Conservation (phyloP, 208 protist genomes). For the Crithidia fasciculata region DNA sequence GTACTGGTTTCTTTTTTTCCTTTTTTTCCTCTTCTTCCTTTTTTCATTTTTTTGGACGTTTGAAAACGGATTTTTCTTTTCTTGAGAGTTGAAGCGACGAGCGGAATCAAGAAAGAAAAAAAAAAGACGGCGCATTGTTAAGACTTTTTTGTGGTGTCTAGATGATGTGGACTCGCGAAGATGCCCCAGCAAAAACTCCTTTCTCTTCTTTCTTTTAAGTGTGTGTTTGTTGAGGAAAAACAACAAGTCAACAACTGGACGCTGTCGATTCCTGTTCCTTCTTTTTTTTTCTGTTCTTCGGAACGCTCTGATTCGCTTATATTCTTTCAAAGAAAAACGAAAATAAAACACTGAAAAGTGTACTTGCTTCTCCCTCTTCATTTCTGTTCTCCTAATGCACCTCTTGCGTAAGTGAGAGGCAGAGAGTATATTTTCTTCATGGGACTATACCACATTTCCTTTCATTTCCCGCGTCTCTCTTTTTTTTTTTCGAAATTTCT, state of each 20-base stretch:
- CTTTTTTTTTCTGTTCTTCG: not conserved
- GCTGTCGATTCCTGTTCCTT: not conserved
- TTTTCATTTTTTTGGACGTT: not conserved
- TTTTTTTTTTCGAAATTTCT: too few relatives aligned
- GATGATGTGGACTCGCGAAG: too few relatives aligned
- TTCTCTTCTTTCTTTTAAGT: not conserved
- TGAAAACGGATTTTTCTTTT: not conserved
- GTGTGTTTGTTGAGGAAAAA: not conserved
- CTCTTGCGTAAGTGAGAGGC: not conserved
- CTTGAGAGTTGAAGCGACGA: not conserved
- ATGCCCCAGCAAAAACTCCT: not conserved
- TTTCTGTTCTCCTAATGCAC: not conserved
- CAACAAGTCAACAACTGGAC: not conserved
- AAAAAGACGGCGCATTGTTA: too few relatives aligned
- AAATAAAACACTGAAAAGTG: conserved; percentile 6
- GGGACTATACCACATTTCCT: too few relatives aligned
- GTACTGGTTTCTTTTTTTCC: not conserved
- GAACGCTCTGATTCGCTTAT: not conserved
- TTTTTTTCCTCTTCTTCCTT: not conserved
- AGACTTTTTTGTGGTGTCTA: too few relatives aligned
- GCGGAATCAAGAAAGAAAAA: too few relatives aligned
- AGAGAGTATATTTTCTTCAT: not conserved
- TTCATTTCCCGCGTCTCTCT: too few relatives aligned
- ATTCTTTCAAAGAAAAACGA: not conserved
- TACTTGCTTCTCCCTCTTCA: not conserved